Percentiles rank a stretch among this genome's conserved stretches.
Evolutionary conservation across 176 grass and related monocot species (phyloP).

Genomic region (Triticum turgidum): DNA sequence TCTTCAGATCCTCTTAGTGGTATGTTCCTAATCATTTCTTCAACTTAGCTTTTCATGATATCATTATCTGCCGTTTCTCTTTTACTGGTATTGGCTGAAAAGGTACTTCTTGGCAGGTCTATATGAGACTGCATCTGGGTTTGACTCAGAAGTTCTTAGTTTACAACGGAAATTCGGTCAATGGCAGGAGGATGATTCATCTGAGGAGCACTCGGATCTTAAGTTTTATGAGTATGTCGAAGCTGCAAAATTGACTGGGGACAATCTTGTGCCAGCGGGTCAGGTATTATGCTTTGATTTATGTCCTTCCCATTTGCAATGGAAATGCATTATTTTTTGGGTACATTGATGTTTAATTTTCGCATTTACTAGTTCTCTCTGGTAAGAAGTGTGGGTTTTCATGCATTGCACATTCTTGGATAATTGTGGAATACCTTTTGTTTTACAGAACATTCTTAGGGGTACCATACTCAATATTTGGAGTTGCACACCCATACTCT

Average conservation of each 20-base stretch:
- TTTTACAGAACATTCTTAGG: slow-evolving; percentile 8
- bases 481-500: not conserved
- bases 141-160: slow-evolving; percentile 79
- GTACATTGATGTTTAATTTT: not conserved
- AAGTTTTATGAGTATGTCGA: slow-evolving; percentile 97
- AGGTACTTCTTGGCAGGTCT: slow-evolving; percentile 56
- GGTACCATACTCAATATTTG: not conserved
- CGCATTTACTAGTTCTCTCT: not conserved
- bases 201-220: slow-evolving; percentile 52
- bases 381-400: slow-evolving; percentile 6
- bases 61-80: not conserved
- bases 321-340: slow-evolving; percentile 14
- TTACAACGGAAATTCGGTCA: slow-evolving; percentile 92
- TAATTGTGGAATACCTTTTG: not conserved
- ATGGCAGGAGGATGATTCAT: slow-evolving; percentile 67
- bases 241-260: slow-evolving; percentile 79
- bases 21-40: slow-evolving; percentile 41
- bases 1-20: slow-evolving; percentile 88
- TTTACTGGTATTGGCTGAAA: slow-evolving; percentile 32
- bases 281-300: slow-evolving; percentile 62
- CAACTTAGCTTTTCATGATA: slow-evolving; percentile 14
- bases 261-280: slow-evolving; percentile 70
- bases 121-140: slow-evolving; percentile 70
- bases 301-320: slow-evolving; percentile 1
- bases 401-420: not conserved